Conservation (phyloP, 2,329 filamentous ascomycete genomes). For the Fusarium sp. region DNA sequence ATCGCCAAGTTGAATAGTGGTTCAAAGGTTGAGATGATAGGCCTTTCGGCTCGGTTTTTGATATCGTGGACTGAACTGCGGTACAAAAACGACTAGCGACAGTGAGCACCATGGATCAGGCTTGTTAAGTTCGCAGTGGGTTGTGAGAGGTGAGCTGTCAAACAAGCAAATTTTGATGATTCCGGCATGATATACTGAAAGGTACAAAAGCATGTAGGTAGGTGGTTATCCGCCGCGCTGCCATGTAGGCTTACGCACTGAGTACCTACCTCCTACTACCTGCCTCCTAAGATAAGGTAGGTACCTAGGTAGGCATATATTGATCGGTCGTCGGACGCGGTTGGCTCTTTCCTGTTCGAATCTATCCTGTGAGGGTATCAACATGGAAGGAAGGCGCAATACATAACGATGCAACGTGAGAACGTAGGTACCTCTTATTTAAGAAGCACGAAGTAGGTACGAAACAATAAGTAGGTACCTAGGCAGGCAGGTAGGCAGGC, state of each 20-base stretch:
- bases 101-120: slow-evolving; percentile 8
- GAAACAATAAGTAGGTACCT: neutral
- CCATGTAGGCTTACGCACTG: neutral
- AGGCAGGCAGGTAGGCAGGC: slow-evolving; percentile 4
- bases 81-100: slow-evolving; percentile 1
- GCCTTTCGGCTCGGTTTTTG: neutral
- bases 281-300: too few species aligned
- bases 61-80: neutral
- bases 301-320: neutral
- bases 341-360: slow-evolving; percentile 19
- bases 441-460: slow-evolving; percentile 1
- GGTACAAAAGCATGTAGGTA: slow-evolving; percentile 12
- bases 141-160: slow-evolving; percentile 22
- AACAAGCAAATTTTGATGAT: slow-evolving; percentile 20
- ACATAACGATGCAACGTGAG: neutral
- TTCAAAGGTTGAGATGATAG: slow-evolving; percentile 8
- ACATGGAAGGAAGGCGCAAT: slow-evolving; percentile 25
- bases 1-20: slow-evolving; percentile 5
- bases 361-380: slow-evolving; percentile 18
- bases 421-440: neutral
- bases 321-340: slow-evolving; percentile 19
- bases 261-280: too few species aligned
- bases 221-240: neutral
- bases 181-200: slow-evolving; percentile 3
- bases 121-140: neutral